phyloP scores from a whole-genome alignment of 176 grass and related monocot species.

The Puya raimondii region DNA sequence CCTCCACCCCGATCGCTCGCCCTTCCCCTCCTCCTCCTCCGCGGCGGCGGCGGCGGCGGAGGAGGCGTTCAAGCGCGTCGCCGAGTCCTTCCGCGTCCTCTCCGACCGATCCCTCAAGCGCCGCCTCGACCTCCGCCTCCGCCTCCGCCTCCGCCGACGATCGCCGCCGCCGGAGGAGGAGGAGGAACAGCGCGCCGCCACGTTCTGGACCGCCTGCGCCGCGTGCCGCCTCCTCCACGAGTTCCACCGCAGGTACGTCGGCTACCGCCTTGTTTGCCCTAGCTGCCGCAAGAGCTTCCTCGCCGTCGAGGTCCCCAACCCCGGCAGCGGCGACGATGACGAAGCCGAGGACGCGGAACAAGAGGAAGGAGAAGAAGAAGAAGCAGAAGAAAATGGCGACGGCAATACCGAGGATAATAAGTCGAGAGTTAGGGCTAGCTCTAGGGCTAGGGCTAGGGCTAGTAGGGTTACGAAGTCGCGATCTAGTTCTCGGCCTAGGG shows the following conservation, averaged over 20 bases:
- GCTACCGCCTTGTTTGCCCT: constrained; percentile 71
- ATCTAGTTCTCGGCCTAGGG: constrained; percentile 13
- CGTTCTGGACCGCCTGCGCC: constrained; percentile 84
- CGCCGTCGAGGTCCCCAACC: constrained; percentile 52
- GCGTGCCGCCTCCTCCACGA: constrained; percentile 80
- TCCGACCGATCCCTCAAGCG: constrained; percentile 24
- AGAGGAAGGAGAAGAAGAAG: no score
- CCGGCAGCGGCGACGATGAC: not conserved
- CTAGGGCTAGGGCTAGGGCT: not conserved
- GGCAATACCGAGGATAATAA: not conserved
- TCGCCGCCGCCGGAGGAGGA: no score
- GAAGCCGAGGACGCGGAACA: not conserved
- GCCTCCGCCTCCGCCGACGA: not conserved
- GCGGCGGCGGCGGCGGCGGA: constrained; percentile 24
- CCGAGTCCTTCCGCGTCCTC: constrained; percentile 51
- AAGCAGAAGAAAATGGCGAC: no score
- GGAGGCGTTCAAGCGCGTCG: constrained; percentile 49
- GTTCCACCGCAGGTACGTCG: constrained; percentile 73
- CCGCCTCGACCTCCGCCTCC: constrained; percentile 10
- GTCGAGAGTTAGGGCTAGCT: not conserved
- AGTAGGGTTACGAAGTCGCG: not conserved
- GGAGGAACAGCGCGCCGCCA: constrained; percentile 2
- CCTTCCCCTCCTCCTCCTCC: constrained; percentile 1
- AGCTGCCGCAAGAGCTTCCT: constrained; percentile 79
- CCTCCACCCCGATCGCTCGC: constrained; percentile 28